Evolutionary conservation across 192 early-diverging fungal species (phyloP).

Genomic region (Gonapodya sp.): DNA sequence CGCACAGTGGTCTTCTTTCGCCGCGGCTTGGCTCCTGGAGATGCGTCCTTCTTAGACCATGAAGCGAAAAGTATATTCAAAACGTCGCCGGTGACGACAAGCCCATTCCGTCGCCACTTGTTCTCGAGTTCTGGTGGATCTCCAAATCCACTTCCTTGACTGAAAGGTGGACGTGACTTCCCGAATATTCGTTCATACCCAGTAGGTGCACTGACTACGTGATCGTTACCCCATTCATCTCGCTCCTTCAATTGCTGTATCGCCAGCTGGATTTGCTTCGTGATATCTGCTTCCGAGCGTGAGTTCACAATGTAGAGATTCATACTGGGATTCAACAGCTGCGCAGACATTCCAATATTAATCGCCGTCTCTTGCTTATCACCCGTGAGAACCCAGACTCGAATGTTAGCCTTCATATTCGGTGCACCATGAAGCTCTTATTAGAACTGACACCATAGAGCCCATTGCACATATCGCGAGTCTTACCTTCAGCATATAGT

Average conservation of each 20-base stretch:
- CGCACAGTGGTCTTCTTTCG: background rate
- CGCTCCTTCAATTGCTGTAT: conserved; percentile 10
- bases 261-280: conserved; percentile 22
- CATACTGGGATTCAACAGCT: conserved; percentile 44
- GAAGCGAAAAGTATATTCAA: conserved; percentile 12
- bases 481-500: conserved; percentile 26
- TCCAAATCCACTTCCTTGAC: conserved; percentile 8
- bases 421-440: too few species aligned
- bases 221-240: conserved; percentile 2
- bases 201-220: conserved; percentile 5
- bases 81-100: conserved; percentile 18
- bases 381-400: conserved; percentile 51
- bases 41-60: background rate
- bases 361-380: conserved; percentile 58
- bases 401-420: conserved; percentile 35
- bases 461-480: too few species aligned
- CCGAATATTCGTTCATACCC: conserved; percentile 16
- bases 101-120: conserved; percentile 10
- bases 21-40: background rate
- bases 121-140: conserved; percentile 6
- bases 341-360: conserved; percentile 64
- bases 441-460: too few species aligned
- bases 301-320: conserved; percentile 27
- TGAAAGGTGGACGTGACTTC: conserved; percentile 26
- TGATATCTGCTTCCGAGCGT: conserved; percentile 25